Evolutionary conservation across 2,329 filamentous ascomycete genomes (phyloP), one percentile per base, ranked within the genome.

Genomic region (Ophiostoma sp.): DNA sequence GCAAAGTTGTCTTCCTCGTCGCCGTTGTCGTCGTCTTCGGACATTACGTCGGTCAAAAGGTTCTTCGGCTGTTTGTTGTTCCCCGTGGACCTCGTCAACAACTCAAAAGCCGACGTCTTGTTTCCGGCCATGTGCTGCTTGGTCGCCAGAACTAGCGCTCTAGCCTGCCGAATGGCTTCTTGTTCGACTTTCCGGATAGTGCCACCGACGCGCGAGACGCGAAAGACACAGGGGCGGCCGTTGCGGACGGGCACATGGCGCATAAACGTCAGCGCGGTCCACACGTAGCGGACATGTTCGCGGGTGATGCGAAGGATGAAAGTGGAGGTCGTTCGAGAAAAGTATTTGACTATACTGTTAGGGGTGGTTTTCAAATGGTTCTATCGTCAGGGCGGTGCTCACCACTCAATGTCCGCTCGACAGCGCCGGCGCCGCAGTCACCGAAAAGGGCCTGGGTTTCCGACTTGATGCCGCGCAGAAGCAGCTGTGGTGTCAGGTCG

Each of bases 181-280:
- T 97, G 91, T 82, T 98, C 95, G 2, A 90, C 92, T 82, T 97
- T 97, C 77, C 91, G 91, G 79, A 99, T 97, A 2, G 96, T 99
- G 19, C 95, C 96, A 76, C 93, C 96, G 17, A 98, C 93, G 75
- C 93, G 88, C 7, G 97, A 89, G 17, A 99, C 94, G 63, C 91
- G 90, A 75, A 97, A 92, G 0, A 95, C 91, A 78, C 95, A 97
- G 0, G 88, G 85, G 73, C 87, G 85, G 31, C 89, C 88, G 79
- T 85, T 86, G 73, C 83, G 86, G 2, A 87, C 82, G 8, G 89
- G 93, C 0, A 98, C 84, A 19, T 83, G 86, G 28, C 90, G 90
- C 85, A 96, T 92, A 77, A 94, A 93, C 0, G 93, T 93, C 71
- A 99, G 84, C 0, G 94, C 93, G 0, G 94, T 91, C 96, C 96